phyloP scores from a whole-genome alignment of 371 early-diverging fungal genomes.

The Neoconidiobolus thromboides region DNA sequence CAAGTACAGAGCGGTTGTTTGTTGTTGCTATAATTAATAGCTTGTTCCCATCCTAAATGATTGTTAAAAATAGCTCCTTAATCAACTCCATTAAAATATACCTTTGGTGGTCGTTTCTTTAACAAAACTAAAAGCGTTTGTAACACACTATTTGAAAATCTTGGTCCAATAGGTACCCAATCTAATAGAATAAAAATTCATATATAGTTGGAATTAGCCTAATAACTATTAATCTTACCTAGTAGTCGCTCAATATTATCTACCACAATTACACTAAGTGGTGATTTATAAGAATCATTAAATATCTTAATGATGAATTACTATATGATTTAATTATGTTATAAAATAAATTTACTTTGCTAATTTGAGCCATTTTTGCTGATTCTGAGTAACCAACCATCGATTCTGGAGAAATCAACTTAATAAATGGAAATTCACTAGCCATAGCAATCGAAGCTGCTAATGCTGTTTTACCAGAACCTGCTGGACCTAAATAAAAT shows the following conservation, averaged over 20 bases:
- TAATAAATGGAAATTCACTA: slow-evolving; percentile 95
- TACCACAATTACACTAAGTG: slow-evolving; percentile 86
- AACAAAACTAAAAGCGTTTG: slow-evolving; percentile 88
- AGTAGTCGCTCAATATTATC: slow-evolving; percentile 94
- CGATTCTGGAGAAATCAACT: slow-evolving; percentile 91
- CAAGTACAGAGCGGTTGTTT: slow-evolving; percentile 50
- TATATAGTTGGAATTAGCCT: not conserved
- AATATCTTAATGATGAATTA: slow-evolving; percentile 18
- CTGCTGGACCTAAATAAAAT: slow-evolving; percentile 36
- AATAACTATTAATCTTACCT: slow-evolving; percentile 17
- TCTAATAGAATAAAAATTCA: slow-evolving; percentile 27
- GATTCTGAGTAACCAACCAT: slow-evolving; percentile 93
- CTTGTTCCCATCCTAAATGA: slow-evolving; percentile 25
- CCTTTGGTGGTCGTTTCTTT: slow-evolving; percentile 80
- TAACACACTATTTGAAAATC: slow-evolving; percentile 92
- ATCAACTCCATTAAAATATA: slow-evolving; percentile 6
- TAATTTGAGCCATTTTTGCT: slow-evolving; percentile 85
- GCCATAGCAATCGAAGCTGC: slow-evolving; percentile 91
- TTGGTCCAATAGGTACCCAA: slow-evolving; percentile 95
- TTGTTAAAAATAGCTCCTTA: too few relatives aligned
- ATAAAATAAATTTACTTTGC: slow-evolving; percentile 27
- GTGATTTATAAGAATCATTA: slow-evolving; percentile 96
- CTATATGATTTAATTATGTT: too few relatives aligned
- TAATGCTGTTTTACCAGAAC: slow-evolving; percentile 94
- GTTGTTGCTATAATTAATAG: slow-evolving; percentile 80